Evolutionary conservation across 2,329 filamentous ascomycete genomes (phyloP).

Genomic region (Karstenula rhodostoma): DNA sequence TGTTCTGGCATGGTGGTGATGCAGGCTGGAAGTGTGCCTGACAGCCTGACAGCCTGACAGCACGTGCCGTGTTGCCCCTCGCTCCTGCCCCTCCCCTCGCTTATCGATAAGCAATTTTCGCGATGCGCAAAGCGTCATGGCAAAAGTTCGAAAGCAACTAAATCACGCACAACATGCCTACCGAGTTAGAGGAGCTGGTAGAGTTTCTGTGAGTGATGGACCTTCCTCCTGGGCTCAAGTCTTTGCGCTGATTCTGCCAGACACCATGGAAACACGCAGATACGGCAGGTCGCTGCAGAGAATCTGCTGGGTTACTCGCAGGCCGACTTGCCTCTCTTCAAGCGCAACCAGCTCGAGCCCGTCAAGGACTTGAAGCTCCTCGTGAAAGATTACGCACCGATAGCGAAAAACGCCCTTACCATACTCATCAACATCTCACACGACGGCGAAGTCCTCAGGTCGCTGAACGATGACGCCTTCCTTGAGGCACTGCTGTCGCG

Average conservation of each 20-base stretch:
- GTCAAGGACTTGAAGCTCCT: slow-evolving; percentile 88
- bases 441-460: slow-evolving; percentile 77
- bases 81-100: slow-evolving; percentile 11
- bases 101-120: slow-evolving; percentile 47
- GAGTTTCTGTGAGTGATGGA: not conserved
- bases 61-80: not conserved
- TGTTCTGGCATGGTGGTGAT: not conserved
- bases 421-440: slow-evolving; percentile 88
- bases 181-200: slow-evolving; percentile 59
- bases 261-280: slow-evolving; percentile 88
- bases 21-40: no score
- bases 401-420: slow-evolving; percentile 90
- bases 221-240: slow-evolving; percentile 12
- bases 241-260: not conserved
- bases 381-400: slow-evolving; percentile 83
- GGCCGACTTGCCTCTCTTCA: slow-evolving; percentile 82
- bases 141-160: slow-evolving; percentile 20
- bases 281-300: slow-evolving; percentile 84
- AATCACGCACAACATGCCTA: slow-evolving; percentile 52
- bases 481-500: slow-evolving; percentile 75
- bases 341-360: slow-evolving; percentile 77
- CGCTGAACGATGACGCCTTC: slow-evolving; percentile 81
- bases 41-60: no score
- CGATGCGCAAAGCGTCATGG: slow-evolving; percentile 39
- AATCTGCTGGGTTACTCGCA: slow-evolving; percentile 86